Evolutionary conservation across 129 eudicot species (phyloP), one percentile per base, ranked within the genome.

Genomic region (Flaveria bidentis): DNA sequence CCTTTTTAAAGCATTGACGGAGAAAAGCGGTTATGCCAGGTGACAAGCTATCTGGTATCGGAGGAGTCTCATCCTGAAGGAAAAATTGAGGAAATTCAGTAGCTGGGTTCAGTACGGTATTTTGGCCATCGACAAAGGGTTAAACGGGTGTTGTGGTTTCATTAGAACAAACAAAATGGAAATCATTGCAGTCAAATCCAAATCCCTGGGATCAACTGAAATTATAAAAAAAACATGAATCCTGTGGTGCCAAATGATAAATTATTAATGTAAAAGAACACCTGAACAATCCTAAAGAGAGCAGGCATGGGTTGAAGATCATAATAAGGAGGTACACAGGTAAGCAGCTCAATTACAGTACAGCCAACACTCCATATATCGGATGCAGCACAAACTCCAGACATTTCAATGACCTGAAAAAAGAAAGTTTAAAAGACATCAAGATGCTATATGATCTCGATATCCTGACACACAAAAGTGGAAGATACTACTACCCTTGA

Each of bases 311-410:
- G 99, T 86, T 91, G 99, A 69, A 95, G 96, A 82, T 95, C 99
- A 78, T 86, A 95, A 73, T 95, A 95, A 9, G 99, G 99, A 69
- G 99, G 99, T 73, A 91, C 84, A 73, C 99, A 95, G 6, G 99
- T 95, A 57, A 95, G 96, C 67, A 95, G 95, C 81, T 95, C 99
- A 74, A 95, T 95, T 66, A 95, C 99, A 65, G 99, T 95, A 85
- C 99, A 95, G 18, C 99, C 99, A 69, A 95, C 99, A 87, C 99
- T 95, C 99, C 99, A 95, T 73, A 95, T 91, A 84, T 95, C 99
- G 78, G 99, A 95, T 76, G 99, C 99, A 65, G 97, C 97, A 84
- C 96, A 95, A 83, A 95, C 99, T 78, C 99, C 99, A 3, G 99
- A 95, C 99, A 95, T 91, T 82, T 91, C 97, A 82, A 95, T 95